Percentiles rank a stretch among this genome's conserved stretches.
Conservation (phyloP, 345 rosid species). For the Lumnitzera littorea region DNA sequence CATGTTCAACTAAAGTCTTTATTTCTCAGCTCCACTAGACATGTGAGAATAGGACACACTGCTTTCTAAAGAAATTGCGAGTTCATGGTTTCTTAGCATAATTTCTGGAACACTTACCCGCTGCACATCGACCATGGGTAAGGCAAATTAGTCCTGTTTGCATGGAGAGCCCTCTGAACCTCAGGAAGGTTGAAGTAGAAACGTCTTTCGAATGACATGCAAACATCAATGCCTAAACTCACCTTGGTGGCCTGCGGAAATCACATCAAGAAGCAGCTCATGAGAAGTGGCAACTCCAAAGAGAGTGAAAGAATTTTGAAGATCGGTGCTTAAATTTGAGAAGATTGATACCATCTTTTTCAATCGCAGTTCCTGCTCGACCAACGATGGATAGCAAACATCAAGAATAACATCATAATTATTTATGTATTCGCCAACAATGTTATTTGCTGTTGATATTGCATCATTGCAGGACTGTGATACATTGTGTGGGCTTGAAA, state of each 20-base stretch:
- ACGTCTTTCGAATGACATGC: constrained; percentile 55
- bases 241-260: constrained; percentile 55
- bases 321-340: too few species aligned
- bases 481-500: constrained; percentile 48
- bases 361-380: constrained; percentile 82
- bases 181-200: constrained; percentile 78
- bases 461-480: constrained; percentile 45
- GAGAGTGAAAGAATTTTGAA: neutral
- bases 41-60: too few species aligned
- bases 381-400: constrained; percentile 70
- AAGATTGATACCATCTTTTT: constrained; percentile 41
- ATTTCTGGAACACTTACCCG: constrained; percentile 24
- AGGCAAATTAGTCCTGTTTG: constrained; percentile 59
- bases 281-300: neutral
- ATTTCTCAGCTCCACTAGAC: too few species aligned
- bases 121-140: constrained; percentile 85
- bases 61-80: too few species aligned
- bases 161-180: constrained; percentile 92
- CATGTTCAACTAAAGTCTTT: neutral
- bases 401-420: constrained; percentile 78
- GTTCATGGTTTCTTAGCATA: too few species aligned
- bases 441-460: constrained; percentile 33
- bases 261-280: neutral
- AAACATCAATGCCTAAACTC: constrained; percentile 81
- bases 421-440: constrained; percentile 62